Evolutionary conservation across 139 green algal species (phyloP).

Genomic region (Pseudopediastrum boryanum): DNA sequence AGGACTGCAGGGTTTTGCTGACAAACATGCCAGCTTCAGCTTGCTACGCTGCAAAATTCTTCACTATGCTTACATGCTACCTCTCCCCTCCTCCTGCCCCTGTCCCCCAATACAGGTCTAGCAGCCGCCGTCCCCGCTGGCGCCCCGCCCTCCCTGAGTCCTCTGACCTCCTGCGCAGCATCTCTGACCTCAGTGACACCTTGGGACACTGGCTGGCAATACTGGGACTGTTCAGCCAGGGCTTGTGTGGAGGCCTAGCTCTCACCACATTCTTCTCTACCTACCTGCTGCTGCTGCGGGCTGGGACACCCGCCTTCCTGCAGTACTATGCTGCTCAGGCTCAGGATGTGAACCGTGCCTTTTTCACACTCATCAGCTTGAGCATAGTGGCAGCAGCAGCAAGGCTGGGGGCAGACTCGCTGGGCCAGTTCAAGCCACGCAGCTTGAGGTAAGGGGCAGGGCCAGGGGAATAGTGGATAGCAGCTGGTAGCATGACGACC

Average conservation of each 20-base stretch:
- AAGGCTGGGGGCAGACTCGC: slow-evolving; percentile 12
- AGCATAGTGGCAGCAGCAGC: slow-evolving; percentile 14
- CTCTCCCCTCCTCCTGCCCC: not conserved
- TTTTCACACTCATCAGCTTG: slow-evolving; percentile 35
- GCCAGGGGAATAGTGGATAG: no score
- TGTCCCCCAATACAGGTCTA: not conserved
- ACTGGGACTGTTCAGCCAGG: slow-evolving; percentile 31
- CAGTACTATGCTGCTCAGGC: slow-evolving; percentile 17
- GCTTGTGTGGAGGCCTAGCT: slow-evolving; percentile 22
- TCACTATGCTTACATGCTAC: not conserved
- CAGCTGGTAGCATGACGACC: no score
- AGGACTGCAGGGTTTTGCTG: not conserved
- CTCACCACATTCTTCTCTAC: slow-evolving; percentile 26
- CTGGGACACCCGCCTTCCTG: slow-evolving; percentile 23
- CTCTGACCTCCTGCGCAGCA: slow-evolving; percentile 6
- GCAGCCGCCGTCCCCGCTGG: not conserved
- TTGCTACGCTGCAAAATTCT: not conserved
- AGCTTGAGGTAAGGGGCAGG: slow-evolving; percentile 18
- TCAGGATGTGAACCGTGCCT: slow-evolving; percentile 30
- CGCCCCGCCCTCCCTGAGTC: not conserved
- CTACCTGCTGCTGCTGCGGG: slow-evolving; percentile 8
- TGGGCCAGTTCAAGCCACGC: slow-evolving; percentile 10
- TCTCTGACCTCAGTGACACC: slow-evolving; percentile 20
- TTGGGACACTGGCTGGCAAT: slow-evolving; percentile 21
- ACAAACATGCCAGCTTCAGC: not conserved